Base-by-base conservation (phyloP, 805 yeast genomes). In the Metschnikowia matae region DNA sequence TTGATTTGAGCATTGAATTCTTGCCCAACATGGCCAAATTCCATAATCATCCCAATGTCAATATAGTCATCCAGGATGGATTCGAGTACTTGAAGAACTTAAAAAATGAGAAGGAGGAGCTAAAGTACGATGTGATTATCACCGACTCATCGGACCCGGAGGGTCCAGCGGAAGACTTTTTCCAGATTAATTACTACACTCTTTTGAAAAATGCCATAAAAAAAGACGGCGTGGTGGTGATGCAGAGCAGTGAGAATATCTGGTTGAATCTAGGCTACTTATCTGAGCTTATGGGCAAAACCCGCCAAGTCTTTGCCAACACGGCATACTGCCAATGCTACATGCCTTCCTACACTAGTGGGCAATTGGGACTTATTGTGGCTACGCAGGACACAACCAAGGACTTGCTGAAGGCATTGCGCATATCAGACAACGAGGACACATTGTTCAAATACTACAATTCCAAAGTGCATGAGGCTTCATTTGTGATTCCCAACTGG, bases 141-240 rank as follows among this genome's bases (percentile, higher is more conserved):
- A 87, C 96, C 15, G 97, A 90, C 66, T 87, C 96, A 2, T 85
- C 95, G 1, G 97, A 90, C 67, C 97, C 97, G 1, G 97, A 90
- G 60, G 97, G 94, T 2, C 97, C 97, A 5, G 97, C 97, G 1
- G 95, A 84, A 60, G 87, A 87, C 17, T 87, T 90, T 59, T 90
- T 90, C 72, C 88, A 89, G 65, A 76, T 78, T 53, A 81, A 78
- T 49, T 90, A 90, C 70, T 90, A 89, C 68, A 74, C 81, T 60
- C 70, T 90, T 49, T 71, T 91, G 50, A 61, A 72, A 54, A 76
- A 78, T 51, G 87, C 94, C 4, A 75, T 90, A 49, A 79, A 78
- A 41, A 74, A 74, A 2, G 72, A 82, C 54, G 84, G 85, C 26
- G 82, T 89, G 35, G 85, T 89, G 44, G 85, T 90, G 42, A 85